Base-by-base conservation (phyloP, 768 basidiomycete species). In the Chlorophyllum brunneum region DNA sequence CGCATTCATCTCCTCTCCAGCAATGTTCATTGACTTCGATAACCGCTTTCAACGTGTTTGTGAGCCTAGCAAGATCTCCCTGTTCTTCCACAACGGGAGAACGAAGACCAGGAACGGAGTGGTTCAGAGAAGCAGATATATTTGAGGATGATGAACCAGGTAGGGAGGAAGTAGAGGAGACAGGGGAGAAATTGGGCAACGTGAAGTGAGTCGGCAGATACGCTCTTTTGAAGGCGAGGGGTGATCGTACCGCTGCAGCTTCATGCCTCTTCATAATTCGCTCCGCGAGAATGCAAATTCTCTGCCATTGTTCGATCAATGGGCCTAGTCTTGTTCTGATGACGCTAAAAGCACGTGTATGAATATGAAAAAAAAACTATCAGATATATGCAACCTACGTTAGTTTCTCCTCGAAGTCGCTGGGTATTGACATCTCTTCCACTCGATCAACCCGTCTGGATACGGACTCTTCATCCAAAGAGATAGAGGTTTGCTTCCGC, bases 371-470 rank as follows among this genome's bases (percentile, higher is more conserved):
- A 9, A 30, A 26, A n/a, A 4, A 27, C 1, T 5, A n/a, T 10
- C 55, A 51, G 23, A 24, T 29, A 27, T 20, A 41, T 45, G 31
- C 5, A 42, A 58, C 80, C 54, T 70, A 88, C 87, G 78, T 75
- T 51, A 98, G 81, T 64, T 95, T 95, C 43, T 94, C 88, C 55
- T 94, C 92, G 6, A 98, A 74, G 67, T 98, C 93, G 54, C 88
- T 84, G 2, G 95, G 95, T 48, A 98, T 92, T 9, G 82, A 75
- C 89, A 95, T 92, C 68, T 97, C 92, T 62, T 95, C 92, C 13
- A 86, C 72, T 42, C 79, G 76, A 59, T 92, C 91, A 7, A 93
- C 76, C 22, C 85, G 81, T 61, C 89, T 91, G 55, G 83, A 85
- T 0, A 73, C 70, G 0, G 91, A 89, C 65, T 98, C 95, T 70